These are phyloP conservation scores for Aspergillus quadricinctus DNA, from an alignment of 2,329 filamentous ascomycete species.

Conservation along the genomic window DNA sequence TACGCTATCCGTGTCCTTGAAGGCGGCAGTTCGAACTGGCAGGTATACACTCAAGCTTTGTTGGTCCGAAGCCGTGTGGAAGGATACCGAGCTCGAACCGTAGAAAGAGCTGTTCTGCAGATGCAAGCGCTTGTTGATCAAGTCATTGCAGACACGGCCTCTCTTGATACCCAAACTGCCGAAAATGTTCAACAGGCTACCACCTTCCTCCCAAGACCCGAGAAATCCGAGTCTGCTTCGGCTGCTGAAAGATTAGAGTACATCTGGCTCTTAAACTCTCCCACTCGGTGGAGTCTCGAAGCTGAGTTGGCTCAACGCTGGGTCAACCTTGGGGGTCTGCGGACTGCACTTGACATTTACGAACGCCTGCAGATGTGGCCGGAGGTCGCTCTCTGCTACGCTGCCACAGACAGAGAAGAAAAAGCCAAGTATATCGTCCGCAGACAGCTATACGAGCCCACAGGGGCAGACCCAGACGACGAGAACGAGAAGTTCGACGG, in stretches of 20 bases:
- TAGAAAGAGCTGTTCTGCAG: constrained; percentile 85
- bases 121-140: constrained; percentile 95
- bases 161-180: constrained; percentile 34
- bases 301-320: constrained; percentile 90
- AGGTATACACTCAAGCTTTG: constrained; percentile 91
- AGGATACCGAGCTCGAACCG: constrained; percentile 76
- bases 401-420: constrained; percentile 71
- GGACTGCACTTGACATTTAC: constrained; percentile 92
- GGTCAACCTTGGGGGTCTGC: constrained; percentile 79
- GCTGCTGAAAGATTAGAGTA: constrained; percentile 73
- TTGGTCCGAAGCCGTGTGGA: constrained; percentile 88
- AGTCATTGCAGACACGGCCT: constrained; percentile 77
- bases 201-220: constrained; percentile 75
- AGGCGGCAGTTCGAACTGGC: constrained; percentile 93
- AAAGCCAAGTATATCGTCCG: constrained; percentile 75
- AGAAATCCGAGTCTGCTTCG: constrained; percentile 68
- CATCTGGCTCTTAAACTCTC: constrained; percentile 76
- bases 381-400: constrained; percentile 87
- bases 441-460: constrained; percentile 71
- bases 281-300: constrained; percentile 89
- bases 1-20: constrained; percentile 84
- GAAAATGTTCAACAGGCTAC: constrained; percentile 51
- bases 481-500: constrained; percentile 61
- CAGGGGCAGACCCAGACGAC: constrained; percentile 43
- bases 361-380: constrained; percentile 91